Conservation (phyloP, 441 rosid species). For the Eruca vesicaria region DNA sequence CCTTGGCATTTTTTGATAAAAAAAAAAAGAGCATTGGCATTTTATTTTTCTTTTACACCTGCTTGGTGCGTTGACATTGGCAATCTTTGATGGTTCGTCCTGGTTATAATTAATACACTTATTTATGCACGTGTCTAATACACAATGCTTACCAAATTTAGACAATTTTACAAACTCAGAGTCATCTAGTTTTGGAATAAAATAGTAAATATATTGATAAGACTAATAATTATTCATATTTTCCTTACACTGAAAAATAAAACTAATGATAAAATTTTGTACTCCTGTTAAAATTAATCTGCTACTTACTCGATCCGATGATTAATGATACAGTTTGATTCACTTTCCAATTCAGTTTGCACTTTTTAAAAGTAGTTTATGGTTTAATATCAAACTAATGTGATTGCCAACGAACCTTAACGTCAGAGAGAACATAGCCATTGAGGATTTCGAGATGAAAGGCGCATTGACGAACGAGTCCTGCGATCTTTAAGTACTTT, state of each 20-base stretch:
- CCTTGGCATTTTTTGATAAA: not conserved
- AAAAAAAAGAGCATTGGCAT: not conserved
- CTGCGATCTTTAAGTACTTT: conserved; percentile 70
- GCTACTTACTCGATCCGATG: not conserved
- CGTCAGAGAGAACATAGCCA: conserved; percentile 46
- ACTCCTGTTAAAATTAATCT: not conserved
- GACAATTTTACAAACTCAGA: not conserved
- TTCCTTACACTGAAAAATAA: not conserved
- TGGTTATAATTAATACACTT: not conserved
- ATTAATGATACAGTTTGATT: not conserved
- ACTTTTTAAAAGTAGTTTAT: not conserved
- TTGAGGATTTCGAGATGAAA: conserved; percentile 69
- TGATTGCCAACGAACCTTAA: conserved; percentile 43
- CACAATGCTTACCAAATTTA: not conserved
- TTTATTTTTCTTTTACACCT: not conserved
- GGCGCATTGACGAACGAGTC: conserved; percentile 73
- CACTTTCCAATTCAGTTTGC: not conserved
- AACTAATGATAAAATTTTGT: not conserved
- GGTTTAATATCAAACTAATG: not conserved
- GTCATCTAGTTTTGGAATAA: not conserved
- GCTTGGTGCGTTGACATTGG: not conserved
- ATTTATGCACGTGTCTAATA: conserved; percentile 14
- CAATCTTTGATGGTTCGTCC: not conserved
- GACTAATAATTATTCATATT: not conserved
- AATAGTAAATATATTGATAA: not conserved